Base-by-base conservation (phyloP, 257 asterid genomes). In the Coffea canephora region DNA sequence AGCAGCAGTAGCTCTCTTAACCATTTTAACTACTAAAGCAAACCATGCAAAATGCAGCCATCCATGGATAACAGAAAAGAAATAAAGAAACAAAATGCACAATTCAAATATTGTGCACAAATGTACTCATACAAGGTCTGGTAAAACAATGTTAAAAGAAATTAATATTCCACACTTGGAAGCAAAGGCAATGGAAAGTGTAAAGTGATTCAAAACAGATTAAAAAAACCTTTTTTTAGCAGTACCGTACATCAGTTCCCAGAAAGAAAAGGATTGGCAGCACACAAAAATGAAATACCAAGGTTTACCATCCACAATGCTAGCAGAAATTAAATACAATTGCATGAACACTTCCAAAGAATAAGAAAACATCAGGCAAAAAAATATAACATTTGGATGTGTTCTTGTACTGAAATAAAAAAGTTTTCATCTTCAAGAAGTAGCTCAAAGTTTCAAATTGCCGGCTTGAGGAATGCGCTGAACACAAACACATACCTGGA, bases 401-500 rank as follows among this genome's bases (percentile, higher is more conserved):
- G 4, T 5, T 23, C 6, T 55, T 55, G 62, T 18, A 5, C 21
- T 48, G 0, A 15, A 71, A 48, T 18, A 10, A 4, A 71, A 48
- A 4, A 48, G 7, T 10, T 23, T 9, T 34, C 54, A 66, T 11
- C 45, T 48, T 2, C 48, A 16, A 43, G 25, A 27, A 46, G 0
- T 13, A 18, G 34, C 46, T 75, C 21, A 16, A 64, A 10, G 31
- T 27, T 52, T 16, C 5, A 54, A 8, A 15, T 16, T 34, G 25
- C 57, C 21, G 23, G 10, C 27, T 16, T 11, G 7, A 21, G 5
- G 45, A 46, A 57, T 21, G 50, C 54, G 21, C 54, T 8, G 31
- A 70, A 36, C 16, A 73, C 31, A 72, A 71, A 62, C 36, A 61
- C 46, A 52, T 88, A 96, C 99, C 99, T 96, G 98, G 81, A 82